Evolutionary conservation across 129 eudicot genomes (phyloP).

Genomic region (Chrysanthemum makinoi): DNA sequence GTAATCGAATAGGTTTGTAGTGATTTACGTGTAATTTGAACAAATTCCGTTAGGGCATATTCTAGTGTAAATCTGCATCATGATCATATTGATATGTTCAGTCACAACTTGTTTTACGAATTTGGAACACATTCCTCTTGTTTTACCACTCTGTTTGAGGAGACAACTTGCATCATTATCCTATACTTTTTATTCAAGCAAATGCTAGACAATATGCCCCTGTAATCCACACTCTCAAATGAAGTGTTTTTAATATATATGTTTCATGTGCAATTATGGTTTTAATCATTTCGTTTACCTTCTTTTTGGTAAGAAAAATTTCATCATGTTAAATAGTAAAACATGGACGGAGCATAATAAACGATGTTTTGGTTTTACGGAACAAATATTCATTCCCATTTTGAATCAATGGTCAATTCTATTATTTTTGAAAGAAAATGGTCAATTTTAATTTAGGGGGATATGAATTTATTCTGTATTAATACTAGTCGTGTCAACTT

Average conservation of each 20-base stretch:
- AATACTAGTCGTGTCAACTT: conserved; percentile 28
- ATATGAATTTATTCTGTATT: background rate
- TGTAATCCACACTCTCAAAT: conserved; percentile 24
- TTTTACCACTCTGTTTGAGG: conserved; percentile 24
- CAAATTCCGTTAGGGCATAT: conserved; percentile 29
- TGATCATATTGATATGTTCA: conserved; percentile 21
- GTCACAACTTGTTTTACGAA: conserved; percentile 40
- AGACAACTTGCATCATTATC: conserved; percentile 35
- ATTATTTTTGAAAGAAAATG: too few species aligned
- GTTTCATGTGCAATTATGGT: conserved; percentile 24
- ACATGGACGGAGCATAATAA: background rate
- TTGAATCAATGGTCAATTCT: background rate
- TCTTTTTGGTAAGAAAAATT: background rate
- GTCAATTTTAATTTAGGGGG: background rate
- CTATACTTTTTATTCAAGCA: conserved; percentile 13
- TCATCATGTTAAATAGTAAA: background rate
- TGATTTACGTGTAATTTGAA: conserved; percentile 20
- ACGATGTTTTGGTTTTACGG: background rate
- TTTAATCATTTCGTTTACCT: conserved; percentile 22
- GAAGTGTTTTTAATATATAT: conserved; percentile 11
- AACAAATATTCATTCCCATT: background rate
- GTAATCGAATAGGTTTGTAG: conserved; percentile 26
- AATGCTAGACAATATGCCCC: conserved; percentile 17
- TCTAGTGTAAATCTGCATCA: conserved; percentile 22
- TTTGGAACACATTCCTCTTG: conserved; percentile 40